Evolutionary conservation across 176 grass and related monocot species (phyloP).

Genomic region (Ensete glaucum): DNA sequence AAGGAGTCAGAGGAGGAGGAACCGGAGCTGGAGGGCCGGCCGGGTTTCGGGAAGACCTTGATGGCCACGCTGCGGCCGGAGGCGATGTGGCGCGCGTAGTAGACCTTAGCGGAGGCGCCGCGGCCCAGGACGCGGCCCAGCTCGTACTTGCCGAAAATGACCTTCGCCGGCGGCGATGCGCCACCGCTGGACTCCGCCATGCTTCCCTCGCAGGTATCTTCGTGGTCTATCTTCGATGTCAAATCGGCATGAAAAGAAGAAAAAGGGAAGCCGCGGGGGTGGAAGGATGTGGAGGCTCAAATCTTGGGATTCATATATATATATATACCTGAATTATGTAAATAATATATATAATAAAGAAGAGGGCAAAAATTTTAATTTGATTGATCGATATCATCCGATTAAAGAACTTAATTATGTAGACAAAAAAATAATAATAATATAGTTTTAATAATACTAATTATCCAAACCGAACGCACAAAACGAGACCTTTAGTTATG

Average conservation of each 20-base stretch:
- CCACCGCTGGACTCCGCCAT: not conserved
- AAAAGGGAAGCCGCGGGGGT: not conserved
- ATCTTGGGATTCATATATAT: not conserved
- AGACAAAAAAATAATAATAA: too few relatives aligned
- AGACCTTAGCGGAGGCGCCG: conserved; percentile 6
- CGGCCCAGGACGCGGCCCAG: conserved; percentile 1
- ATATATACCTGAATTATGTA: not conserved
- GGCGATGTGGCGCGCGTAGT: not conserved
- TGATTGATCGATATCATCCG: too few relatives aligned
- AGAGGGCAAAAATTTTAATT: too few relatives aligned
- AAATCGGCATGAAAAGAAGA: not conserved
- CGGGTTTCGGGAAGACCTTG: not conserved
- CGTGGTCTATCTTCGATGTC: too few relatives aligned
- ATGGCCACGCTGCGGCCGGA: conserved; percentile 2
- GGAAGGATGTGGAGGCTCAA: not conserved
- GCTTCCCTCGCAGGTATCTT: not conserved
- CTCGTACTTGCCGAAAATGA: conserved; percentile 8
- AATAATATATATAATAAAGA: not conserved
- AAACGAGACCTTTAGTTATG: too few relatives aligned
- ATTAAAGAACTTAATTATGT: too few relatives aligned
- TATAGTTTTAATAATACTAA: too few relatives aligned
- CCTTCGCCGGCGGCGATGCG: not conserved
- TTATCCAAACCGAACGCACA: too few relatives aligned
- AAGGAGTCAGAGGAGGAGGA: not conserved
- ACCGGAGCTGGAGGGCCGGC: not conserved